Evolutionary conservation across 2,329 filamentous ascomycete species (phyloP).

Genomic region (Neofusicoccum ribis): DNA sequence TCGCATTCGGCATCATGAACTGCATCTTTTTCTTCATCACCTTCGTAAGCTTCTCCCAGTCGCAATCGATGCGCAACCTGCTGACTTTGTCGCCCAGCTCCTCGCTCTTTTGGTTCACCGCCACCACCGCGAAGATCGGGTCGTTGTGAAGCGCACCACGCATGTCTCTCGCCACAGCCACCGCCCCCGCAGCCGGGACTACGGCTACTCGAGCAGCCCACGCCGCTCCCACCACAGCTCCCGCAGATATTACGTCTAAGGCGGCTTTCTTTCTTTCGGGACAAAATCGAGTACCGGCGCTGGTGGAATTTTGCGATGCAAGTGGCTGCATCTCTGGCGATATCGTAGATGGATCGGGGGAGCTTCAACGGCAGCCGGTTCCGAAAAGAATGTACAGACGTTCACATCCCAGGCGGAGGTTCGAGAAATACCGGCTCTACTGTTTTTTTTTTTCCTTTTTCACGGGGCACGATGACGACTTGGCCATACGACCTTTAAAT

Average conservation of each 20-base stretch:
- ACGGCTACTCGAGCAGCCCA: constrained; percentile 33
- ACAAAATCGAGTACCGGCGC: background rate
- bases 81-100: constrained; percentile 31
- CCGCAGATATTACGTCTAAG: constrained; percentile 34
- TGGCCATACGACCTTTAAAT: constrained; percentile 11
- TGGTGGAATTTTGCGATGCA: constrained; percentile 2
- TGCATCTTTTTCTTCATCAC: constrained; percentile 78
- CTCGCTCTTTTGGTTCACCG: constrained; percentile 64
- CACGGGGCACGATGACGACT: constrained; percentile 2
- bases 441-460: background rate
- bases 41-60: constrained; percentile 49
- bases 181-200: constrained; percentile 23
- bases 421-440: background rate
- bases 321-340: background rate
- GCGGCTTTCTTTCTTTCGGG: background rate
- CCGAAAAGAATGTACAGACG: constrained; percentile 1
- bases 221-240: constrained; percentile 41
- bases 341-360: background rate
- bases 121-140: constrained; percentile 49
- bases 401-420: background rate
- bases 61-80: background rate
- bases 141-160: constrained; percentile 54
- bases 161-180: constrained; percentile 44
- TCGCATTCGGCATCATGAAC: constrained; percentile 90
- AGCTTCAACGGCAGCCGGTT: background rate